A percentile compares a stretch with the other conserved stretches of the same genome.
phyloP scores from a whole-genome alignment of 2,329 filamentous ascomycete genomes.

The Stachybotrys chlorohalonatus region DNA sequence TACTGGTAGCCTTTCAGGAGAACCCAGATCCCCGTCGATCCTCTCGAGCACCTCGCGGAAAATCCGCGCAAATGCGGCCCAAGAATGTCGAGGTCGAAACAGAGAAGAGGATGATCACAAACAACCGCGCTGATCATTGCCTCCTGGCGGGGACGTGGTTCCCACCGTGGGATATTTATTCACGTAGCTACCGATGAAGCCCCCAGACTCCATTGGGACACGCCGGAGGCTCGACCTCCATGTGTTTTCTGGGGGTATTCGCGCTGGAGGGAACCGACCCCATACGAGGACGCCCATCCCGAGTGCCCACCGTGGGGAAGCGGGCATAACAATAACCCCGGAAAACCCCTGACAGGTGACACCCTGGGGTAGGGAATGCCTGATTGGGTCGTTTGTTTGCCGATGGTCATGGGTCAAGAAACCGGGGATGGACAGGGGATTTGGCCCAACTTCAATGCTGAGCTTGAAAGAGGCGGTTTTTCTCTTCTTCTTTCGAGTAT shows the following conservation, averaged over 20 bases:
- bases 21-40: not conserved
- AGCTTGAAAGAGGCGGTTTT: not conserved
- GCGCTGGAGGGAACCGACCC: too few relatives aligned
- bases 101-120: not conserved
- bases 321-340: not conserved
- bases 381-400: not conserved
- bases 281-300: too few relatives aligned
- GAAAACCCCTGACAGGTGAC: not conserved
- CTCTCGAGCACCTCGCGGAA: not conserved
- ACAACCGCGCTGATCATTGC: not conserved
- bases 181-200: not conserved
- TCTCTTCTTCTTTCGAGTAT: not conserved
- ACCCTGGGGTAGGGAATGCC: not conserved
- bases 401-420: too few relatives aligned
- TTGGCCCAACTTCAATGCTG: not conserved
- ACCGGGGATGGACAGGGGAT: too few relatives aligned
- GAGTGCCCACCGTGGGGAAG: too few relatives aligned
- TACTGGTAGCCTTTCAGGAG: too few relatives aligned
- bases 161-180: not conserved
- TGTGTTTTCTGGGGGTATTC: not conserved
- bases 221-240: not conserved
- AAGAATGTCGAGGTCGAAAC: not conserved
- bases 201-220: conserved; percentile 1
- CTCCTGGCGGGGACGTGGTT: not conserved
- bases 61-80: too few relatives aligned